phyloP scores from a whole-genome alignment of 2,329 filamentous ascomycete genomes.

The Rutstroemia sp. region DNA sequence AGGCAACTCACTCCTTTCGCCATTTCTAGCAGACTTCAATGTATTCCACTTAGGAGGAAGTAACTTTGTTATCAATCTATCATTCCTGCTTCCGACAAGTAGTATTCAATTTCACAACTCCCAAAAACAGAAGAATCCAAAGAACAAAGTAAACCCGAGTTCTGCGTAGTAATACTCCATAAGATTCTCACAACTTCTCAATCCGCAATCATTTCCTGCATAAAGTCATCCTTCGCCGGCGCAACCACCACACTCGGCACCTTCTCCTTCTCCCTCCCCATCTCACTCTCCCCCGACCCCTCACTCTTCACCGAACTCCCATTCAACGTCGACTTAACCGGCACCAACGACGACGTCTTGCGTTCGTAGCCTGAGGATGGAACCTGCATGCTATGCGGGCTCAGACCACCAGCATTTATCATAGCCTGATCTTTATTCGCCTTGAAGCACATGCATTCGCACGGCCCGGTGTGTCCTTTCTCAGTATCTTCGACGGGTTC shows the following conservation, averaged over 20 bases:
- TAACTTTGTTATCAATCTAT: no score
- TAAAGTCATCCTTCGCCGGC: background rate
- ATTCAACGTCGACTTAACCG: background rate
- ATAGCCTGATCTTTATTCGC: background rate
- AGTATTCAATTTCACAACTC: background rate
- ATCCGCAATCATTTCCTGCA: constrained; percentile 7
- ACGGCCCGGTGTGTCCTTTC: constrained; percentile 7
- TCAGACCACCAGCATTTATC: background rate
- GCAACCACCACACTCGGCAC: background rate
- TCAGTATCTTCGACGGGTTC: background rate
- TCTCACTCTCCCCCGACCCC: background rate
- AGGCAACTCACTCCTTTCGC: no score
- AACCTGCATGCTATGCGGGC: background rate
- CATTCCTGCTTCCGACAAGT: no score
- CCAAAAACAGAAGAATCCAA: background rate
- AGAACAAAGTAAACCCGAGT: background rate
- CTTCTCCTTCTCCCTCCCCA: background rate
- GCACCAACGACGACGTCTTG: background rate
- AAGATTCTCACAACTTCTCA: background rate
- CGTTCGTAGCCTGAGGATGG: background rate
- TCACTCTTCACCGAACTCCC: background rate
- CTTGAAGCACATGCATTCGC: constrained; percentile 9
- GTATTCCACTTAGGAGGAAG: no score
- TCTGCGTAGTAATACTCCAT: no score
- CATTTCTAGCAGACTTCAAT: no score